Evolutionary conservation across 1,139 yeast genomes (phyloP).

Genomic region (Hemisphaericaspora xylanilytica): DNA sequence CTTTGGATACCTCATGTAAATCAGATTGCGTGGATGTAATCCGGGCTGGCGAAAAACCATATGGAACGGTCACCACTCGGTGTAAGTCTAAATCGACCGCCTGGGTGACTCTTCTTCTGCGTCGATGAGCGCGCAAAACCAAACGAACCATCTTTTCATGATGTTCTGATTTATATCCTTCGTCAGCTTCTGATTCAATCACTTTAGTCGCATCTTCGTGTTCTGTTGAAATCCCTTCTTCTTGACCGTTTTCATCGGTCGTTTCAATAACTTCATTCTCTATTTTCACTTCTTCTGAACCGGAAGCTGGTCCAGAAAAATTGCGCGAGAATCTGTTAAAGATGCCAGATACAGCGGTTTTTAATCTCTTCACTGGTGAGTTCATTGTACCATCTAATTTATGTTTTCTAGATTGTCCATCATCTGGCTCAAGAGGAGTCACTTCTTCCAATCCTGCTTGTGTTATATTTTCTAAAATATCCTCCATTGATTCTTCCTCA

Average conservation of each 20-base stretch:
- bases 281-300: not conserved
- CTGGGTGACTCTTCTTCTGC: slow-evolving; percentile 4
- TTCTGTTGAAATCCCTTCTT: not conserved
- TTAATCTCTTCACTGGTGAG: slow-evolving; percentile 8
- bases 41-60: not conserved
- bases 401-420: slow-evolving; percentile 1
- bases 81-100: slow-evolving; percentile 3
- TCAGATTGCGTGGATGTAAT: not conserved
- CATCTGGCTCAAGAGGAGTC: not conserved
- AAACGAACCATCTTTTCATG: not conserved
- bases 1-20: no score
- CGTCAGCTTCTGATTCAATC: not conserved
- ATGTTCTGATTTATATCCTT: not conserved
- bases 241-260: not conserved
- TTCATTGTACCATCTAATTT: slow-evolving; percentile 1
- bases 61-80: not conserved
- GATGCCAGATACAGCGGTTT: slow-evolving; percentile 3
- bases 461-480: slow-evolving; percentile 1
- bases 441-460: slow-evolving; percentile 1
- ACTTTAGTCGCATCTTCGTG: not conserved
- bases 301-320: not conserved
- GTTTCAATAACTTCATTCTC: not conserved
- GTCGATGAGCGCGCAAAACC: slow-evolving; percentile 4
- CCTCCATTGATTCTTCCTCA: slow-evolving; percentile 1
- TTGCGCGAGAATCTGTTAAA: not conserved